Percentiles rank a stretch among this genome's conserved stretches.
phyloP scores from a whole-genome alignment of 2,329 filamentous ascomycete genomes.

The Fusarium tuaranense region DNA sequence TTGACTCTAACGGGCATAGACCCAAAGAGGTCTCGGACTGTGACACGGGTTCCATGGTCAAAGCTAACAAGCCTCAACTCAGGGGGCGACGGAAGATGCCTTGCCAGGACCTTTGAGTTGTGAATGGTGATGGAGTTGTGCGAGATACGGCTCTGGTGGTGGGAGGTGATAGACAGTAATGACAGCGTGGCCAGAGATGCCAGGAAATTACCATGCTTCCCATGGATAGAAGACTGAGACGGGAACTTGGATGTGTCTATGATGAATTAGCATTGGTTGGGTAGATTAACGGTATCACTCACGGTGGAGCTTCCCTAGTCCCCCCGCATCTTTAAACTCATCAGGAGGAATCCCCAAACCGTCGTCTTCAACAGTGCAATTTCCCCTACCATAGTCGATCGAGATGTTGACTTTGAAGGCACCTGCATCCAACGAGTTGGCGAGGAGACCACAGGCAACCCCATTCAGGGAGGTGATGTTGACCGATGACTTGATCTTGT shows the following conservation, averaged over 20 bases:
- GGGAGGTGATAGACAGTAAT: slow-evolving; percentile 81
- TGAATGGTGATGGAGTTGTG: slow-evolving; percentile 77
- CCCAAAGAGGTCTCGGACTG: slow-evolving; percentile 85
- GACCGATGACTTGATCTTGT: slow-evolving; percentile 88
- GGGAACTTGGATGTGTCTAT: slow-evolving; percentile 83
- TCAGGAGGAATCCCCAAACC: slow-evolving; percentile 79
- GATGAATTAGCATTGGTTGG: slow-evolving; percentile 14
- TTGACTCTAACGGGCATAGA: slow-evolving; percentile 92
- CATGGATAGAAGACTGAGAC: slow-evolving; percentile 63
- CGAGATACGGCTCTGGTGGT: slow-evolving; percentile 68
- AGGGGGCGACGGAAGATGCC: slow-evolving; percentile 70
- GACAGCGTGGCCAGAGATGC: slow-evolving; percentile 82
- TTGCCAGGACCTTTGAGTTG: slow-evolving; percentile 73
- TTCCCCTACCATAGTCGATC: slow-evolving; percentile 80
- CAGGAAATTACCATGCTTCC: slow-evolving; percentile 79
- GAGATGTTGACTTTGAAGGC: slow-evolving; percentile 76
- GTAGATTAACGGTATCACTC: slow-evolving; percentile 47
- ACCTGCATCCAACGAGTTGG: slow-evolving; percentile 86
- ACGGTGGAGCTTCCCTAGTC: slow-evolving; percentile 81
- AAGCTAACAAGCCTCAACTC: slow-evolving; percentile 68
- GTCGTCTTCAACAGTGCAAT: slow-evolving; percentile 86
- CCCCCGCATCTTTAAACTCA: slow-evolving; percentile 79
- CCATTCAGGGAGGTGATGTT: slow-evolving; percentile 79
- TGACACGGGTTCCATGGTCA: slow-evolving; percentile 79
- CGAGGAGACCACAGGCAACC: slow-evolving; percentile 78